Percentiles rank a stretch among this genome's conserved stretches.
phyloP scores from a whole-genome alignment of 768 basidiomycete species.

The Kwoniella newhampshirensis region DNA sequence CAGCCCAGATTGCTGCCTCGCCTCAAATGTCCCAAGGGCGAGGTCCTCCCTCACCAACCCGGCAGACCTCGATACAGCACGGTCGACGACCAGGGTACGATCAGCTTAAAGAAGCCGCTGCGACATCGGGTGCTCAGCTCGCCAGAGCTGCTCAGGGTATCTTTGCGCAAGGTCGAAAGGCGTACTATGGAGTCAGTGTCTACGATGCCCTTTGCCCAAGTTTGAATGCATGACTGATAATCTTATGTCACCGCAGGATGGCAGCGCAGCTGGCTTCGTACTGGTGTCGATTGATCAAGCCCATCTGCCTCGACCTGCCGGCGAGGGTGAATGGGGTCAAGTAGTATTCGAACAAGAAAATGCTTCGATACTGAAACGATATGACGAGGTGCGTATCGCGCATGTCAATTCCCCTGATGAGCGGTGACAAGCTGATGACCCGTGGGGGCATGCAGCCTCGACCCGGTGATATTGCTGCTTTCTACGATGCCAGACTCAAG shows the following conservation, averaged over 20 bases:
- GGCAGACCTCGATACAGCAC: conserved; percentile 14
- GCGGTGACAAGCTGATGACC: conserved; percentile 53
- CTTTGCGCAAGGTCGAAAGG: conserved; percentile 72
- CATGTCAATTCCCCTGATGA: conserved; percentile 40
- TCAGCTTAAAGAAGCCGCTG: conserved; percentile 69
- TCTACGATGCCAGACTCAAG: conserved; percentile 76
- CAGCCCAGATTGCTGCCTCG: conserved; percentile 2
- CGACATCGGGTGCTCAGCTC: conserved; percentile 71
- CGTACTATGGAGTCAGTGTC: conserved; percentile 63
- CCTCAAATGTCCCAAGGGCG: conserved; percentile 1
- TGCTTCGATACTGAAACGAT: conserved; percentile 65
- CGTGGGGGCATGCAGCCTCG: conserved; percentile 45
- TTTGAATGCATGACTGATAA: neutral
- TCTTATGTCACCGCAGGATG: conserved; percentile 60
- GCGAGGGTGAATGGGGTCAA: conserved; percentile 62
- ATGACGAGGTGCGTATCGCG: conserved; percentile 60
- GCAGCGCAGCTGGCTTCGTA: conserved; percentile 77
- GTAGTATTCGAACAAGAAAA: conserved; percentile 73
- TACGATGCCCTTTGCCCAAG: conserved; percentile 3
- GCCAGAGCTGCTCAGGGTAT: conserved; percentile 68
- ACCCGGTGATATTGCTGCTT: conserved; percentile 78
- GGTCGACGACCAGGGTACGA: conserved; percentile 56
- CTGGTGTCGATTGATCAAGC: conserved; percentile 65
- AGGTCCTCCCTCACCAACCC: conserved; percentile 7
- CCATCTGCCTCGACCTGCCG: conserved; percentile 50